phyloP scores from a whole-genome alignment of 2,329 filamentous ascomycete species.

The Hypoxylon sp. region DNA sequence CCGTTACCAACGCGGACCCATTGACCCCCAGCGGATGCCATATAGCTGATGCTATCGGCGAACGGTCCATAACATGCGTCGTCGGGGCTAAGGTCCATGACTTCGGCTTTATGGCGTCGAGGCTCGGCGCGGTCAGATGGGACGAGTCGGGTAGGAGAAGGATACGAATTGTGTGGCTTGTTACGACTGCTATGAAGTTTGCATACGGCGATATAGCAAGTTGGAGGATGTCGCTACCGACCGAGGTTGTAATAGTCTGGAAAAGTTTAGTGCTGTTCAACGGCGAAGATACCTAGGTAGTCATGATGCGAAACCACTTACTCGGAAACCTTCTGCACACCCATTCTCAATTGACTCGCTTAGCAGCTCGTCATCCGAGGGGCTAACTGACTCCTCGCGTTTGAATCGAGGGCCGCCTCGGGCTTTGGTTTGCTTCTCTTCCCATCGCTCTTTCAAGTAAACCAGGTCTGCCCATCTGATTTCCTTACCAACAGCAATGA shows the following conservation, averaged over 20 bases:
- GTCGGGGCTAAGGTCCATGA: constrained; percentile 93
- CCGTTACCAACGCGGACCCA: constrained; percentile 84
- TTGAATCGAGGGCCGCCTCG: constrained; percentile 58
- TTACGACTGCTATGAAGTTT: constrained; percentile 86
- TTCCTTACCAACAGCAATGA: constrained; percentile 88
- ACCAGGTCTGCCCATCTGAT: constrained; percentile 91
- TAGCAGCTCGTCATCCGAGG: constrained; percentile 50
- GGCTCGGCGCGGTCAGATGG: constrained; percentile 77
- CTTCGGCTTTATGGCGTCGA: constrained; percentile 78
- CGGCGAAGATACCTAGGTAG: no score
- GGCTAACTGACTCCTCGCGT: constrained; percentile 59
- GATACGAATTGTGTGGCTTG: constrained; percentile 88
- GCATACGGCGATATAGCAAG: constrained; percentile 85
- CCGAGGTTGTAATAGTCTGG: constrained; percentile 80
- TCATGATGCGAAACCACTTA: constrained; percentile 49
- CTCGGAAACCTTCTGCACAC: constrained; percentile 60
- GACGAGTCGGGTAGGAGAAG: constrained; percentile 84
- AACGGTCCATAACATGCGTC: constrained; percentile 87
- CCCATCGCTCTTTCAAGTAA: constrained; percentile 76
- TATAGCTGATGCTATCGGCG: constrained; percentile 81
- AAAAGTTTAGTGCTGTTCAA: constrained; percentile 25
- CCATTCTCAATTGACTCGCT: constrained; percentile 47
- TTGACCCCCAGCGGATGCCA: constrained; percentile 94
- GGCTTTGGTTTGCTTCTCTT: constrained; percentile 54
- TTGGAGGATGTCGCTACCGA: constrained; percentile 86